Evolutionary conservation across 495 filamentous ascomycete species (phyloP), one percentile per base, ranked within the genome.

Genomic region (Clavariopsis aquatica): DNA sequence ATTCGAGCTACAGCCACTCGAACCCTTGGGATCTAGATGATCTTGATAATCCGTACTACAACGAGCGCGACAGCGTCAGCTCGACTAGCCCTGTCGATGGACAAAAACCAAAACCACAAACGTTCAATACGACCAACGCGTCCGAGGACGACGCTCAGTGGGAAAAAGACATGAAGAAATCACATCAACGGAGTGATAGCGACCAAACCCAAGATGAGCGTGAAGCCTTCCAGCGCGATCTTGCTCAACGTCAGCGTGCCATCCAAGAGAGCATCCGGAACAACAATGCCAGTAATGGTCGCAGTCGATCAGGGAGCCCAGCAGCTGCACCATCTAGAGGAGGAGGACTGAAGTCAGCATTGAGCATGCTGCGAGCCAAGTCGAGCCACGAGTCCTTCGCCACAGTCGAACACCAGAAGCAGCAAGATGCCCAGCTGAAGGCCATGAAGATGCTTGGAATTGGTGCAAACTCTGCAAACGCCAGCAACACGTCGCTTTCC

Each of bases 211-310:
- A 86, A 58, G 79, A 78, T 34, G 90, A 91, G 57, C 82, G 83
- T 6, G 87, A 92, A 52, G 91, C 90, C 56, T 93, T 96, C 68
- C 86, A 86, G 22, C 86, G 81, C 59, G 90, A 94, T 69, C 84
- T 96, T 22, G 91, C 90, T 0, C 82, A 88, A 71, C 83, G 91
- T 43, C 84, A 89, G 53, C 82, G 86, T 29, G 88, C 84, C 19
- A 88, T 96, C 31, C 87, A 92, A 65, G 91, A 96, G 75, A 91
- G 87, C 69, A 77, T 97, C 27, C 85, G 85, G 17, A 89, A 80
- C 19, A 88, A 43, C 15, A 43, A 87, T 68, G 85, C 84, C 17
- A 89, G 90, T 63, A 82, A 79, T 9, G 88, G 89, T 22, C 31
- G 56, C 67, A 81, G 82, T 75, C 75, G 81, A 71, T 78, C 90